A percentile compares a stretch with the other conserved stretches of the same genome.
phyloP scores from a whole-genome alignment of 2,329 filamentous ascomycete genomes.

The Rutstroemia sp. region DNA sequence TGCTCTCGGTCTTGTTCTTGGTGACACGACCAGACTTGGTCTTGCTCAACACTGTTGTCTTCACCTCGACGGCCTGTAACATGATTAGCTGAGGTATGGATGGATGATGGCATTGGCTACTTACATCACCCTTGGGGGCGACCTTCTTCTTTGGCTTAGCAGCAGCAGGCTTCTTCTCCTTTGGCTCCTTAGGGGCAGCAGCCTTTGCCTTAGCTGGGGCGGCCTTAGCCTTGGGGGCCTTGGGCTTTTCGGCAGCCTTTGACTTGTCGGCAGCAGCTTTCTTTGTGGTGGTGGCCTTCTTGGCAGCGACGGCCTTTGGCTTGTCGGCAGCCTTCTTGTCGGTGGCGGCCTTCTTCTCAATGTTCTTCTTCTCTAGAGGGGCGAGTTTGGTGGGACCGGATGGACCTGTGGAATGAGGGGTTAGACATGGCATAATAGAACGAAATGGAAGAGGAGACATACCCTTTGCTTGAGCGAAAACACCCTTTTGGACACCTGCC shows the following conservation, averaged over 20 bases:
- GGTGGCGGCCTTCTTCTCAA: constrained; percentile 19
- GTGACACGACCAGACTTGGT: constrained; percentile 67
- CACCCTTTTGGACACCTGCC: constrained; percentile 59
- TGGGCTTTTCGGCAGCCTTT: constrained; percentile 30
- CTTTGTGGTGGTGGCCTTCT: constrained; percentile 31
- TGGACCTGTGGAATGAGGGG: constrained; percentile 39
- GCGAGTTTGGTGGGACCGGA: constrained; percentile 66
- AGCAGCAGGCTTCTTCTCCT: constrained; percentile 16
- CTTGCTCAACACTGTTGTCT: constrained; percentile 55
- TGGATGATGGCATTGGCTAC: not conserved
- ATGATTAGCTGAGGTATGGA: constrained; percentile 14
- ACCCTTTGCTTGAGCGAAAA: constrained; percentile 68
- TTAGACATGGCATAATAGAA: constrained; percentile 19
- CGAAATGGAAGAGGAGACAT: constrained; percentile 30
- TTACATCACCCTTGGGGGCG: constrained; percentile 21
- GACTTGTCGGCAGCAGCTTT: constrained; percentile 31
- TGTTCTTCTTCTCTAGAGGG: constrained; percentile 9
- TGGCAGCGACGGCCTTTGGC: constrained; percentile 25
- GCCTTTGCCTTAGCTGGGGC: constrained; percentile 34
- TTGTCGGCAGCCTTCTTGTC: constrained; percentile 31
- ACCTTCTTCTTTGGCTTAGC: constrained; percentile 30
- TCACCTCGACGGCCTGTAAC: constrained; percentile 54
- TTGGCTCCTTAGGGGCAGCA: constrained; percentile 21
- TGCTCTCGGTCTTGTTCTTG: constrained; percentile 49
- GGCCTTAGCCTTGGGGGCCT: constrained; percentile 40